Conservation (phyloP, 2,329 filamentous ascomycete genomes). For the Oidium heveae region DNA sequence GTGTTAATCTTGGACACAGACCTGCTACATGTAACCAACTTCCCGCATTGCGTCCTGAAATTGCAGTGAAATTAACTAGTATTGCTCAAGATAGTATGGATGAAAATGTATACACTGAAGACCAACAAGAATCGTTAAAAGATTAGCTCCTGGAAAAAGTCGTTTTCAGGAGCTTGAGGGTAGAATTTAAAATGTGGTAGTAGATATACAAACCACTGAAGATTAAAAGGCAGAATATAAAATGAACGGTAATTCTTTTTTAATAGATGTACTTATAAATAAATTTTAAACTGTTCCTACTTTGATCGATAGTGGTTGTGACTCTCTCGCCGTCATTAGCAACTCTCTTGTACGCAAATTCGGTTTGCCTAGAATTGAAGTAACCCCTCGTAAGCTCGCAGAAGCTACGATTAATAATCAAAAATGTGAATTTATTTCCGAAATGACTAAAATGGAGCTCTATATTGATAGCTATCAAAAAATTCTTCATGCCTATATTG, state of each 20-base stretch:
- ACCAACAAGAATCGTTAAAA: background rate
- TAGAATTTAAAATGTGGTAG: background rate
- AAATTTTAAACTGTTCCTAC: background rate
- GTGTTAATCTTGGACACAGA: too few relatives aligned
- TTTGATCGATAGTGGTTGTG: background rate
- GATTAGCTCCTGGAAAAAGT: background rate
- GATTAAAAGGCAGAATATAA: background rate
- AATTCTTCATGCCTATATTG: too few relatives aligned
- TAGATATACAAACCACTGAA: background rate
- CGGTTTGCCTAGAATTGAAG: background rate
- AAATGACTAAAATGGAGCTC: too few relatives aligned
- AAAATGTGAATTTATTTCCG: background rate
- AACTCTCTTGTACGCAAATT: background rate
- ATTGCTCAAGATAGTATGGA: too few relatives aligned
- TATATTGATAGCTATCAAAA: too few relatives aligned
- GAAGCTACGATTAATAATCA: background rate
- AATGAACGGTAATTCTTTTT: background rate
- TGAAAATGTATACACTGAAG: too few relatives aligned
- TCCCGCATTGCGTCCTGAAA: too few relatives aligned
- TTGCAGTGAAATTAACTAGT: too few relatives aligned
- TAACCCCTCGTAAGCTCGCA: background rate
- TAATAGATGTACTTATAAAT: too few relatives aligned
- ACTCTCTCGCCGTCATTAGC: too few relatives aligned
- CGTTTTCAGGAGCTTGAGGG: background rate
- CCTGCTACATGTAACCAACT: too few relatives aligned